phyloP scores from a whole-genome alignment of 2,329 filamentous ascomycete genomes.

The Fusarium equiseti region DNA sequence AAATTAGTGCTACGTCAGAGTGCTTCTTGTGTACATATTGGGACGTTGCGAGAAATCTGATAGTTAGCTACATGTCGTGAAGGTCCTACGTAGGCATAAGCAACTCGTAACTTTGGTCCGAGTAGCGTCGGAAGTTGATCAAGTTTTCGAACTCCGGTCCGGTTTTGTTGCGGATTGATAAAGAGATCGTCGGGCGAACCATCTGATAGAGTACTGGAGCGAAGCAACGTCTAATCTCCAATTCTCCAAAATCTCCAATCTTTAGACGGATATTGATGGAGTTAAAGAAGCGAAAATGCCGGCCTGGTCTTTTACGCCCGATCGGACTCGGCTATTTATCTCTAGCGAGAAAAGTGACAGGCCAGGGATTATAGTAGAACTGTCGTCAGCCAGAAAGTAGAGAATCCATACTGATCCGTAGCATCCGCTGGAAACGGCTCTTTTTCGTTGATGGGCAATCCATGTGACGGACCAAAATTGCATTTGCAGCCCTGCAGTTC shows the following conservation, averaged over 20 bases:
- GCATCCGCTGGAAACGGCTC: constrained; percentile 47
- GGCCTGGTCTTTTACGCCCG: constrained; percentile 38
- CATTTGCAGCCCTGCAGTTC: constrained; percentile 42
- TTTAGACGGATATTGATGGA: constrained; percentile 26
- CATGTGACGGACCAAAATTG: constrained; percentile 47
- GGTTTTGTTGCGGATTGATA: constrained; percentile 21
- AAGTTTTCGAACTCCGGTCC: constrained; percentile 8
- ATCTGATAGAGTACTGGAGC: constrained; percentile 9
- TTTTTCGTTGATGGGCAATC: constrained; percentile 46
- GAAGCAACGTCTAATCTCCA: constrained; percentile 8
- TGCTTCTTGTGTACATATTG: neutral
- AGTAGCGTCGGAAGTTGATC: constrained; percentile 14
- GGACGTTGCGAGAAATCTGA: neutral
- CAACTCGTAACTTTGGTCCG: constrained; percentile 24
- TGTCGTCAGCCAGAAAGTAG: constrained; percentile 37
- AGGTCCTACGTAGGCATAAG: constrained; percentile 8
- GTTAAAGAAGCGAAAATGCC: constrained; percentile 38
- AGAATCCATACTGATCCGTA: constrained; percentile 39
- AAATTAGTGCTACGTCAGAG: constrained; percentile 20
- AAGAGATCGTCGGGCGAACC: constrained; percentile 13
- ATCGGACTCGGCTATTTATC: constrained; percentile 41
- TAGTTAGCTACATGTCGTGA: neutral
- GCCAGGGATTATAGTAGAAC: constrained; percentile 25
- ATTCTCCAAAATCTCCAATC: constrained; percentile 27
- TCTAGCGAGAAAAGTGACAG: constrained; percentile 23